Evolutionary conservation across 2,329 filamentous ascomycete species (phyloP).

Genomic region (Pseudogymnoascus sp.): DNA sequence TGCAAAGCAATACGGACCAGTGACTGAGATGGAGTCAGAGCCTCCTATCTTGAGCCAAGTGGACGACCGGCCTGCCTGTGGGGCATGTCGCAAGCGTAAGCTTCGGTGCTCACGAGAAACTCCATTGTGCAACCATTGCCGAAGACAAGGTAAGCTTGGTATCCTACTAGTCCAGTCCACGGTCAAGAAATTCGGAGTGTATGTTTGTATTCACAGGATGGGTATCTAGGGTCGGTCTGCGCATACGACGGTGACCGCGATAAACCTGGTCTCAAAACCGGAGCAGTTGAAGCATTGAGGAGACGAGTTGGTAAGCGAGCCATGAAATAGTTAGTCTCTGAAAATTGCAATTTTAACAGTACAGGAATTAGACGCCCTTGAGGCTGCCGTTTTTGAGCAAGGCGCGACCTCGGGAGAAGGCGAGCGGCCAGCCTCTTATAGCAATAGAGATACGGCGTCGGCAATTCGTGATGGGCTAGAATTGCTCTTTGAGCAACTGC

Average conservation of each 20-base stretch:
- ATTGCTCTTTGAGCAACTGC: conserved; percentile 8
- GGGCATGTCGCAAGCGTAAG: conserved; percentile 19
- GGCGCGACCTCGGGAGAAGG: not conserved
- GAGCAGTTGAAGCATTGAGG: conserved; percentile 19
- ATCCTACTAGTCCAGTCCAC: not conserved
- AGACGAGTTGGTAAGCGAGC: conserved; percentile 12
- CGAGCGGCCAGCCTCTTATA: not conserved
- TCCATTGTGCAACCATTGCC: conserved; percentile 17
- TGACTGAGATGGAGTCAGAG: not conserved
- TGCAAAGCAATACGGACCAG: not conserved
- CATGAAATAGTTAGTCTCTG: not conserved
- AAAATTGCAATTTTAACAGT: not conserved
- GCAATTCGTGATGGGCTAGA: conserved; percentile 1
- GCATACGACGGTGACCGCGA: conserved; percentile 19
- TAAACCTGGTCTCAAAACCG: conserved; percentile 21
- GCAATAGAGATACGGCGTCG: not conserved
- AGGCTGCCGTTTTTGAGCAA: not conserved
- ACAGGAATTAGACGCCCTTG: not conserved
- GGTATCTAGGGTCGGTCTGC: conserved; percentile 11
- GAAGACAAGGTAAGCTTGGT: conserved; percentile 7
- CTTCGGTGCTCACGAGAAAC: conserved; percentile 18
- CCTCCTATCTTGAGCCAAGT: not conserved
- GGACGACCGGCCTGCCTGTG: conserved; percentile 15
- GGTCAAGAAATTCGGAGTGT: not conserved
- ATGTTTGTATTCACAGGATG: not conserved